These are phyloP conservation scores for Penicillium salamii DNA, from an alignment of 495 filamentous ascomycete genomes.

Conservation along the genomic window DNA sequence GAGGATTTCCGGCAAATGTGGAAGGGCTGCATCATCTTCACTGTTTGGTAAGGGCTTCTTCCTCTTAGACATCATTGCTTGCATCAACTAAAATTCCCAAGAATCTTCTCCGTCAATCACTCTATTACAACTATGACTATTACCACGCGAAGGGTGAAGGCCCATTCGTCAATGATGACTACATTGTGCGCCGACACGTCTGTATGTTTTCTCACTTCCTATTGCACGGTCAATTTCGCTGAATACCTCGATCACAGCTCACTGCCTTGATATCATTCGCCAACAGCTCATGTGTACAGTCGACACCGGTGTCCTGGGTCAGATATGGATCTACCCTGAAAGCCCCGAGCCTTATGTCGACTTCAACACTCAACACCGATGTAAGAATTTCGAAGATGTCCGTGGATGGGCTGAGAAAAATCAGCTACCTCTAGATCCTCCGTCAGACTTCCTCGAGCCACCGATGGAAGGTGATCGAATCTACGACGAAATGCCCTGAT, in stretches of 20 bases:
- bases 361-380: constrained; percentile 54
- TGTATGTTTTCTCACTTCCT: constrained; percentile 23
- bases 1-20: constrained; percentile 52
- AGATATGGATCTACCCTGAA: constrained; percentile 48
- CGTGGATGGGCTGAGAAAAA: constrained; percentile 47
- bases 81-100: constrained; percentile 4
- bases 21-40: constrained; percentile 58
- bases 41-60: constrained; percentile 40
- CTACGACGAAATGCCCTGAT: constrained; percentile 37
- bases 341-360: constrained; percentile 48
- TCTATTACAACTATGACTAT: constrained; percentile 57
- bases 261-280: constrained; percentile 55
- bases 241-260: constrained; percentile 22
- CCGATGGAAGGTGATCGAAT: constrained; percentile 36
- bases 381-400: constrained; percentile 54
- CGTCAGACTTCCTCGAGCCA: constrained; percentile 41
- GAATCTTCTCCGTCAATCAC: constrained; percentile 54
- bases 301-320: constrained; percentile 50
- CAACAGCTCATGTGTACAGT: constrained; percentile 56
- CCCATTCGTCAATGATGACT: constrained; percentile 48
- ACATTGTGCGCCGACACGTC: constrained; percentile 48
- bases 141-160: constrained; percentile 46
- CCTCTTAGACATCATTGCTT: background rate
- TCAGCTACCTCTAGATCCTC: constrained; percentile 40
- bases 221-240: background rate